Conservation (phyloP, 2,329 filamentous ascomycete genomes). For the Verticillium klebahnii region DNA sequence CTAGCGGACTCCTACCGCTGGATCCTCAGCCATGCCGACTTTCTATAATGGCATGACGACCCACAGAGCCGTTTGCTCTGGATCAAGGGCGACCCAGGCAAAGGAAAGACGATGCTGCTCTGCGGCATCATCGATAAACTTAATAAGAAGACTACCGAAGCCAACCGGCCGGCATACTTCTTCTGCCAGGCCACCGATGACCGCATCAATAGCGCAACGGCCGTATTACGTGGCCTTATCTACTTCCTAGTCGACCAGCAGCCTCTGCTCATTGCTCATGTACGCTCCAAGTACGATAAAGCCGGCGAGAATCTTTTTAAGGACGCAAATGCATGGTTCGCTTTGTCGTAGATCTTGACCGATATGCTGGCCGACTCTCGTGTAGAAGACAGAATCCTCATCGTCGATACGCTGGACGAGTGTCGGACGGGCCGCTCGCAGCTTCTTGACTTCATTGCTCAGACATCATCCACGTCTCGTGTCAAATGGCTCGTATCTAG, state of each 20-base stretch:
- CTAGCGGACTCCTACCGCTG: constrained; percentile 26
- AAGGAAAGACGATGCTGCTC: constrained; percentile 39
- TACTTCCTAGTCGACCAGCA: constrained; percentile 25
- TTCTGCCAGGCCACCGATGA: constrained; percentile 37
- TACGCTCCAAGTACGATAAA: constrained; percentile 6
- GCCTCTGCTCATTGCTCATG: background rate
- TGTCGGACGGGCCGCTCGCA: background rate
- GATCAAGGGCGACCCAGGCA: constrained; percentile 33
- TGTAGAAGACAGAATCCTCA: constrained; percentile 22
- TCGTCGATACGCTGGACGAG: constrained; percentile 23
- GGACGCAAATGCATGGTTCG: constrained; percentile 20
- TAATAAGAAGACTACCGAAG: constrained; percentile 16
- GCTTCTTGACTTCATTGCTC: constrained; percentile 30
- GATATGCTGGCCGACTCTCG: constrained; percentile 30
- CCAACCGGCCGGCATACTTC: constrained; percentile 23
- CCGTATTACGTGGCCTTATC: constrained; percentile 38
- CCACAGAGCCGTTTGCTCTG: constrained; percentile 22
- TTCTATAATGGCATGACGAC: constrained; percentile 18
- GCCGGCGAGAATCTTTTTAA: constrained; percentile 31
- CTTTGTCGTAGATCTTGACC: constrained; percentile 30
- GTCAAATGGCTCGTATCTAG: constrained; percentile 39
- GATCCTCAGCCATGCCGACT: constrained; percentile 25
- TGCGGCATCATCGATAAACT: constrained; percentile 32
- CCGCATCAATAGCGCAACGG: constrained; percentile 29
- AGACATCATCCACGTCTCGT: constrained; percentile 15